Percentiles rank a stretch among this genome's conserved stretches.
Evolutionary conservation across 306 rosid species (phyloP).

Genomic region (Glycyrrhiza uralensis): DNA sequence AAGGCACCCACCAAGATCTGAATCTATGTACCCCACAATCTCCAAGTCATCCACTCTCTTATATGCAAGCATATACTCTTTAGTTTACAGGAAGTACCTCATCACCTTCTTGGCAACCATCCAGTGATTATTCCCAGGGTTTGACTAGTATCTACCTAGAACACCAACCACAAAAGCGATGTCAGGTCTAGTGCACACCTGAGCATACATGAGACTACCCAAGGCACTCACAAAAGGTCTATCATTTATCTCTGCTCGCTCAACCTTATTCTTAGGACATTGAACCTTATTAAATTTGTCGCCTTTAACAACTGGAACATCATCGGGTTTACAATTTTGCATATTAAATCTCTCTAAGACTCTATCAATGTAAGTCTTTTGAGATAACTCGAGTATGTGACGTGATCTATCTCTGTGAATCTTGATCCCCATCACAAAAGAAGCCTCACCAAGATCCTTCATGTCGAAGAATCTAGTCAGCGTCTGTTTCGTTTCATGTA

Average conservation of each 20-base stretch:
- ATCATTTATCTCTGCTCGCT: background rate
- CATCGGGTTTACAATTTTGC: background rate
- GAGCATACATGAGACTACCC: background rate
- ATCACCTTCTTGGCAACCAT: too few relatives aligned
- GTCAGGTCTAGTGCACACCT: background rate
- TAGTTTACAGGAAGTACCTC: background rate
- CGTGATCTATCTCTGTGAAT: background rate
- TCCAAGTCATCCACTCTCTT: background rate
- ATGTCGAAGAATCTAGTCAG: background rate
- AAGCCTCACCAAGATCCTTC: background rate
- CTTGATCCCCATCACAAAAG: background rate
- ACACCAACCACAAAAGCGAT: background rate
- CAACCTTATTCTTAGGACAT: background rate
- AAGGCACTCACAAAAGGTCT: background rate
- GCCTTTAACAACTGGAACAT: background rate
- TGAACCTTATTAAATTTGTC: background rate
- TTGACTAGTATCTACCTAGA: background rate
- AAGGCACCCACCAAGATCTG: too few relatives aligned
- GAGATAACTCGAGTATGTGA: background rate
- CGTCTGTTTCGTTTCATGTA: too few relatives aligned
- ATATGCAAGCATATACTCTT: background rate
- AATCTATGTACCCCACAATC: too few relatives aligned
- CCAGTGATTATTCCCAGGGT: background rate
- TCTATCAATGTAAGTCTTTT: background rate
- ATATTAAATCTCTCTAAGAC: background rate